Evolutionary conservation across 305 asterid species (phyloP).

Genomic region (Coffea humblotiana): DNA sequence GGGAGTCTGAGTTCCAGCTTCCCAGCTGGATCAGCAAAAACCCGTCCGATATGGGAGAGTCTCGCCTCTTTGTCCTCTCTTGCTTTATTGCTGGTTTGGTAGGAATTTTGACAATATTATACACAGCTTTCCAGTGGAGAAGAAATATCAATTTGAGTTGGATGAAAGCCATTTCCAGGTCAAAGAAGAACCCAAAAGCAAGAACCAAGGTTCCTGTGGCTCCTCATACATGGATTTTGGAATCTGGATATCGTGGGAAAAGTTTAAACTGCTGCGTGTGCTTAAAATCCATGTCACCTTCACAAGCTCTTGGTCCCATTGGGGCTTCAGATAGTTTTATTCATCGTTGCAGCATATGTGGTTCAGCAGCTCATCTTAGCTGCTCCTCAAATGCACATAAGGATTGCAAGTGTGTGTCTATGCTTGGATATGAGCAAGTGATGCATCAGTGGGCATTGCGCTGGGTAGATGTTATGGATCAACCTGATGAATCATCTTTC

Average conservation of each 20-base stretch:
- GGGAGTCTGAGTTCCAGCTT: constrained; percentile 61
- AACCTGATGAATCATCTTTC: constrained; percentile 82
- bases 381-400: constrained; percentile 78
- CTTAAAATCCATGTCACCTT: constrained; percentile 69
- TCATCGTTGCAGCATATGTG: constrained; percentile 74
- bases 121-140: constrained; percentile 94
- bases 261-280: constrained; percentile 87
- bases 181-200: constrained; percentile 86
- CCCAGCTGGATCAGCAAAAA: constrained; percentile 68
- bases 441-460: constrained; percentile 96
- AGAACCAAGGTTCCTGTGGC: constrained; percentile 66
- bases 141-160: constrained; percentile 78
- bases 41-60: constrained; percentile 78
- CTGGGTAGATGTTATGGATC: constrained; percentile 91
- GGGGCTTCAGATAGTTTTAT: constrained; percentile 68
- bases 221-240: constrained; percentile 81
- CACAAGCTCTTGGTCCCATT: constrained; percentile 79
- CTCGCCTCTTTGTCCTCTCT: constrained; percentile 64
- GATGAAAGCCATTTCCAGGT: constrained; percentile 96
- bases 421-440: constrained; percentile 71
- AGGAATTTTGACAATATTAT: constrained; percentile 75
- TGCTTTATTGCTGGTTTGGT: constrained; percentile 70
- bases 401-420: constrained; percentile 86
- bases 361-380: constrained; percentile 83
- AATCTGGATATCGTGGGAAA: constrained; percentile 78